These are phyloP conservation scores for Tylopilus rubrobrunneus DNA, from an alignment of 768 basidiomycete genomes.

Conservation along the genomic window DNA sequence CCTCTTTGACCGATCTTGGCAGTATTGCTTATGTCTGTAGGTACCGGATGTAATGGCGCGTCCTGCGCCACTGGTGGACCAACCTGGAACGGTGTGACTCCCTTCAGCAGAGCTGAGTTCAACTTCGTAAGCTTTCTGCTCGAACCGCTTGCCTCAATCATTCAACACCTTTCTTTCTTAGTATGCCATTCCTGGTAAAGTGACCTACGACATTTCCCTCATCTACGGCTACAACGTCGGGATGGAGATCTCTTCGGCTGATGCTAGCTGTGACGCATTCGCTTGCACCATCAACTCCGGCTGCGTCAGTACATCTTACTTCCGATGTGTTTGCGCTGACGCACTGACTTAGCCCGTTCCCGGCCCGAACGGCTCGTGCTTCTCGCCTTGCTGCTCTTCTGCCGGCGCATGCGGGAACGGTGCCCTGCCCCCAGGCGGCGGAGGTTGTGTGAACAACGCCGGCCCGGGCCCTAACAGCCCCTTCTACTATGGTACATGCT, in stretches of 20 bases:
- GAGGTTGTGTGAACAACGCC: slow-evolving; percentile 26
- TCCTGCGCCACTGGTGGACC: slow-evolving; percentile 30
- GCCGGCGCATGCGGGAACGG: slow-evolving; percentile 23
- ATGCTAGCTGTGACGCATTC: slow-evolving; percentile 24
- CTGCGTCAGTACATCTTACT: slow-evolving; percentile 20
- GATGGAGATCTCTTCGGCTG: slow-evolving; percentile 31
- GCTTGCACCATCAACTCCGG: slow-evolving; percentile 31
- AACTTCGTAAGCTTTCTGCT: slow-evolving; percentile 23
- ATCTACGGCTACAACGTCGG: slow-evolving; percentile 34
- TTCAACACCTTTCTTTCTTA: neutral
- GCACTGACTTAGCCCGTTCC: slow-evolving; percentile 22
- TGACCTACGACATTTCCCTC: slow-evolving; percentile 33
- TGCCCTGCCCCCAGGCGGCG: slow-evolving; percentile 26
- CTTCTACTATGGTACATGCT: slow-evolving; percentile 27
- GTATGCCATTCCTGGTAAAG: slow-evolving; percentile 23
- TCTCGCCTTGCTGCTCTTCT: slow-evolving; percentile 30
- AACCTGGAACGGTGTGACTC: slow-evolving; percentile 28
- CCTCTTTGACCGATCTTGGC: neutral
- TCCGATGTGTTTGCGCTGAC: neutral
- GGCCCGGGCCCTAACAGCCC: slow-evolving; percentile 30
- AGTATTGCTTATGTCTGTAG: slow-evolving; percentile 14
- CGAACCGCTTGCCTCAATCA: neutral
- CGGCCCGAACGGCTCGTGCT: slow-evolving; percentile 25
- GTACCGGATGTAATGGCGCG: slow-evolving; percentile 24
- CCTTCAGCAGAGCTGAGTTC: slow-evolving; percentile 33